These are phyloP conservation scores for Orbilia oligospora DNA, from an alignment of 2,329 filamentous ascomycete genomes.

Conservation along the genomic window DNA sequence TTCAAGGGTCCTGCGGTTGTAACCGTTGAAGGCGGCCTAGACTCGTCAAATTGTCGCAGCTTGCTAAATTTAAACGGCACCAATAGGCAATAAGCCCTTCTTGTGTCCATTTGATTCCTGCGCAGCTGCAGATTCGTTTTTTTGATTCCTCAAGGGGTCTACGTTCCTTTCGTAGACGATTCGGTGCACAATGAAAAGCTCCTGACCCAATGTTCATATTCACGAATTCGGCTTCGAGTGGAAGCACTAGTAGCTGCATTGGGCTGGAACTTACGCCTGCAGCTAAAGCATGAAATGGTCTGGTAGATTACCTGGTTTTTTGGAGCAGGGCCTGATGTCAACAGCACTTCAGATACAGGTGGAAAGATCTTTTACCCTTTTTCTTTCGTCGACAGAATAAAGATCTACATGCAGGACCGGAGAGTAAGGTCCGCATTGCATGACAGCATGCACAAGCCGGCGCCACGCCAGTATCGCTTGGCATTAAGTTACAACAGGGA, in stretches of 20 bases:
- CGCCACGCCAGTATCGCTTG: slow-evolving; percentile 14
- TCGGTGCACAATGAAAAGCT: slow-evolving; percentile 1
- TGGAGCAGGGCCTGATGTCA: background rate
- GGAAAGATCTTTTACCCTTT: background rate
- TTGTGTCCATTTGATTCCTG: background rate
- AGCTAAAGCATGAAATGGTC: slow-evolving; percentile 14
- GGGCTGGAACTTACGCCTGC: slow-evolving; percentile 1
- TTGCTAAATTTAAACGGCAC: slow-evolving; percentile 22
- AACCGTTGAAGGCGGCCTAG: slow-evolving; percentile 22
- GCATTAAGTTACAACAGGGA: slow-evolving; percentile 30
- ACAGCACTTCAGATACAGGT: background rate
- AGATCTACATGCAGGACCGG: slow-evolving; percentile 16
- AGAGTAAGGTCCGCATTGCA: slow-evolving; percentile 24
- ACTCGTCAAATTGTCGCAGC: slow-evolving; percentile 1
- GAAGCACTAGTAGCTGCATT: slow-evolving; percentile 3
- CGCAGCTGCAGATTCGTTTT: slow-evolving; percentile 4
- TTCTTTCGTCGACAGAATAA: slow-evolving; percentile 4
- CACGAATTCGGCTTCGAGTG: background rate
- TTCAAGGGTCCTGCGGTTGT: slow-evolving; percentile 11
- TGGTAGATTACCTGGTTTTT: background rate
- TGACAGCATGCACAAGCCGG: slow-evolving; percentile 12
- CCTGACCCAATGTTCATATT: background rate
- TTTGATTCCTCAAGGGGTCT: background rate
- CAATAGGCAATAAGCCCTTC: background rate
- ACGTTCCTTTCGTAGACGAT: slow-evolving; percentile 10